Percentiles rank a stretch among this genome's conserved stretches.
phyloP scores from a whole-genome alignment of 768 basidiomycete species.

The Mycena maculata region DNA sequence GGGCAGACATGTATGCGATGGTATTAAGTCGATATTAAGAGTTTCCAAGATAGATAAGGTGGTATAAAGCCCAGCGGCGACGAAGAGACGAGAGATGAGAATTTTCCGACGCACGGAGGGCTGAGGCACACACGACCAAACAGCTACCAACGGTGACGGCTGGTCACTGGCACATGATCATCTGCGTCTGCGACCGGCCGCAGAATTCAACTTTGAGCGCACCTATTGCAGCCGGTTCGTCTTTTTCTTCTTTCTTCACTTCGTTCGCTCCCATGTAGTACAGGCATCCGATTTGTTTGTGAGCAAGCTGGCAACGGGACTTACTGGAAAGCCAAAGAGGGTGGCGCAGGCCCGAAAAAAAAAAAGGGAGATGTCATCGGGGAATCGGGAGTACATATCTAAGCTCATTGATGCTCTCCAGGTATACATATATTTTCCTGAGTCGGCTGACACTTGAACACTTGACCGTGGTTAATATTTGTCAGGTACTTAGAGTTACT shows the following conservation, averaged over 20 bases:
- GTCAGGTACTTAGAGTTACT: slow-evolving; percentile 20
- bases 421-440: not conserved
- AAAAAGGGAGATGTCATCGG: slow-evolving; percentile 26
- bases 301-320: slow-evolving; percentile 1
- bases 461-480: not conserved
- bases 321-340: slow-evolving; percentile 8
- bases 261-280: not conserved
- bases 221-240: slow-evolving; percentile 10
- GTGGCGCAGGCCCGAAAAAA: slow-evolving; percentile 20
- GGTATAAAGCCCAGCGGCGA: too few relatives aligned
- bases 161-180: too few relatives aligned
- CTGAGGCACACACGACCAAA: too few relatives aligned
- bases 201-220: too few relatives aligned
- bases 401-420: slow-evolving; percentile 24
- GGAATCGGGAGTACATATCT: slow-evolving; percentile 23
- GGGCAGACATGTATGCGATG: too few relatives aligned
- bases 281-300: slow-evolving; percentile 27
- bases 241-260: not conserved
- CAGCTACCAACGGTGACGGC: too few relatives aligned
- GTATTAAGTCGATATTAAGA: too few relatives aligned
- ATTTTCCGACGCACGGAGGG: too few relatives aligned
- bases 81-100: too few relatives aligned
- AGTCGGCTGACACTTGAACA: not conserved
- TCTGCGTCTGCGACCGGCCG: too few relatives aligned
- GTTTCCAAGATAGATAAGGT: too few relatives aligned